Evolutionary conservation across 2,329 filamentous ascomycete genomes (phyloP), one percentile per base, ranked within the genome.

Genomic region (Colletotrichum sp.): DNA sequence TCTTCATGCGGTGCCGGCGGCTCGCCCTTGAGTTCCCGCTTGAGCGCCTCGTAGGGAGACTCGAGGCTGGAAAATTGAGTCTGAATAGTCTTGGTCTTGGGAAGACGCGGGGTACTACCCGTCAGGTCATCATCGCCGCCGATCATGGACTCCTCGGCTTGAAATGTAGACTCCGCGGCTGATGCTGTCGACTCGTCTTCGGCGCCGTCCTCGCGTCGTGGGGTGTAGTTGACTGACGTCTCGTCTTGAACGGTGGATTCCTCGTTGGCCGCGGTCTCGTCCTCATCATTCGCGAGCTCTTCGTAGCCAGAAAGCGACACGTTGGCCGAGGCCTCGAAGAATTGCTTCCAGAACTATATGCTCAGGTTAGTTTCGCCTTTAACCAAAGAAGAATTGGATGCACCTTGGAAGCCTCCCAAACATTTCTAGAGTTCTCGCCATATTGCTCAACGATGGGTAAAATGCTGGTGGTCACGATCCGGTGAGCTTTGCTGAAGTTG

Each of bases 261-360:
- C 80, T 90, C 89, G 21, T 89, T 88, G 28, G 83, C 85, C 2
- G 81, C 86, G 64, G 84, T 87, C 72, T 81, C 89, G 80, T 90
- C 91, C n/a, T 94, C 93, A 3, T 89, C 87, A 70, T 94, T 93
- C 16, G 91, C 91, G 26, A 93, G 89, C 82, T 98, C 96, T 82
- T 98, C 96, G 84, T 99, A 98, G 32, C 96, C 96, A 0, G 96
- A 98, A 13, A 99, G 91, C 13, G 96, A 98, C 30, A 99, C 96
- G 81, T 99, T 98, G 83, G 97, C 97, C 64, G 96, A 98, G 43
- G 97, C 96, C 86, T 99, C 97, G 85, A 99, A 99, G 88, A 99
- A 99, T 88, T 98, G 96, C 86, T 99, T 99, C 97, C 97, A 99
- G 86, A 99, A 99, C 94, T 97, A 81, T 15, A 24, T 52, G n/a